These are phyloP conservation scores for Boletus pseudopeckii DNA, from an alignment of 768 basidiomycete species.

Conservation along the genomic window DNA sequence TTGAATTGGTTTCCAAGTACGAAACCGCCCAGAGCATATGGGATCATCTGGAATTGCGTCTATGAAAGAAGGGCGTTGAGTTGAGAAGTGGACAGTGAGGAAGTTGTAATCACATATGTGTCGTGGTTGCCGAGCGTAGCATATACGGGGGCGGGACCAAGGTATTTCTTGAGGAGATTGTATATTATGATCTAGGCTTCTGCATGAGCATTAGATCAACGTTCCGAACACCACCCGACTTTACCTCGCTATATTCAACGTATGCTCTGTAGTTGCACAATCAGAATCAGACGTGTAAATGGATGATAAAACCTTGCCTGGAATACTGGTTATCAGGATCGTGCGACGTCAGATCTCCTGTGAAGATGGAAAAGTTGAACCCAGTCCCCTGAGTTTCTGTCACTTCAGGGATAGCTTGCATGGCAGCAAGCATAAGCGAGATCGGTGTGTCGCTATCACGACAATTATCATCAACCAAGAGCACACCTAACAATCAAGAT, in stretches of 20 bases:
- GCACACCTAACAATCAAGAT: too few relatives aligned
- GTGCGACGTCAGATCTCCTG: conserved; percentile 72
- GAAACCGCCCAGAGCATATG: conserved; percentile 34
- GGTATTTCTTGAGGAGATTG: conserved; percentile 54
- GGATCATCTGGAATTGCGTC: conserved; percentile 35
- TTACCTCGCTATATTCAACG: conserved; percentile 58
- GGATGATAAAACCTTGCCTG: conserved; percentile 35
- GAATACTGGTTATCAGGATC: conserved; percentile 66
- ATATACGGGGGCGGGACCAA: conserved; percentile 65
- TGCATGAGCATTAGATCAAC: background rate
- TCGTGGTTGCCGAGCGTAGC: conserved; percentile 75
- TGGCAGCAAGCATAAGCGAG: conserved; percentile 52
- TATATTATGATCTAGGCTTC: conserved; percentile 49
- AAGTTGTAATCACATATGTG: conserved; percentile 45
- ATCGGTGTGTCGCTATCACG: conserved; percentile 54
- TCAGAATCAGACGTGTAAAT: background rate
- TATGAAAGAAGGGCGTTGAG: background rate
- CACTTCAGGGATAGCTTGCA: conserved; percentile 63
- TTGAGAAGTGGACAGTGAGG: background rate
- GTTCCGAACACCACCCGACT: background rate
- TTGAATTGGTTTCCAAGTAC: conserved; percentile 38
- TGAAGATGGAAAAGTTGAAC: conserved; percentile 65
- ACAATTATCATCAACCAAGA: background rate
- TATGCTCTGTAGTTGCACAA: conserved; percentile 41
- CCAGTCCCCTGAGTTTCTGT: conserved; percentile 56